Evolutionary conservation across 1,284 basidiomycete genomes (phyloP).

Genomic region (Sporisorium scitamineum): DNA sequence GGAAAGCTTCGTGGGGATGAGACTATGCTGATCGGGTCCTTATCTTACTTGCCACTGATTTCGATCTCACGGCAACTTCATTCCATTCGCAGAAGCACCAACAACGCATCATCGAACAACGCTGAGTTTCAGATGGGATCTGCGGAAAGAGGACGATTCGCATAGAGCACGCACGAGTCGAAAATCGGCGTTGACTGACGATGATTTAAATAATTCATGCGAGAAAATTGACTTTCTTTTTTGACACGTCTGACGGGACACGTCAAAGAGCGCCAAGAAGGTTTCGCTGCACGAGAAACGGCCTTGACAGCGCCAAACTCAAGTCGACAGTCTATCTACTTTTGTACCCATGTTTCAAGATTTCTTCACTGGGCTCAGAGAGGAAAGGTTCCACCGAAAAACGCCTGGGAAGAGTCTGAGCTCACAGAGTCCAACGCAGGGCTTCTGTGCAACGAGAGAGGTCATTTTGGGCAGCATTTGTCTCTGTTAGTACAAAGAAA

Average conservation of each 20-base stretch:
- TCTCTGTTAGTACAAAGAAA: background rate
- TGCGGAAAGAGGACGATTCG: background rate
- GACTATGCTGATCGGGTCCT: too few relatives aligned
- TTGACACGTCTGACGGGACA: slow-evolving; percentile 38
- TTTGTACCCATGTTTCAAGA: background rate
- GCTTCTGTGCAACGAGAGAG: too few relatives aligned
- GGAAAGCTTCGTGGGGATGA: too few relatives aligned
- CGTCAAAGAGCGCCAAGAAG: slow-evolving; percentile 37
- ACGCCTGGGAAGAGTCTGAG: too few relatives aligned
- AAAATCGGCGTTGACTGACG: background rate
- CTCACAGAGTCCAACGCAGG: too few relatives aligned
- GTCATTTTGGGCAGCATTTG: background rate
- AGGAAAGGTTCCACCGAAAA: too few relatives aligned
- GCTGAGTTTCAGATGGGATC: background rate
- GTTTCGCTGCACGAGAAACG: slow-evolving; percentile 2
- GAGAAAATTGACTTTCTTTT: slow-evolving; percentile 1
- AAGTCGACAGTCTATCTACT: slow-evolving; percentile 8
- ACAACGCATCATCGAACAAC: too few relatives aligned
- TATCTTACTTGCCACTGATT: too few relatives aligned
- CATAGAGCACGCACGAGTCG: background rate
- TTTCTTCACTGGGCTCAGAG: background rate
- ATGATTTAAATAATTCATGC: too few relatives aligned
- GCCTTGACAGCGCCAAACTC: background rate
- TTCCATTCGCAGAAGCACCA: too few relatives aligned
- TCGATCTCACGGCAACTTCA: too few relatives aligned